Percentiles rank a stretch among this genome's conserved stretches.
phyloP scores from a whole-genome alignment of 768 basidiomycete species.

The Panellus pusillus region DNA sequence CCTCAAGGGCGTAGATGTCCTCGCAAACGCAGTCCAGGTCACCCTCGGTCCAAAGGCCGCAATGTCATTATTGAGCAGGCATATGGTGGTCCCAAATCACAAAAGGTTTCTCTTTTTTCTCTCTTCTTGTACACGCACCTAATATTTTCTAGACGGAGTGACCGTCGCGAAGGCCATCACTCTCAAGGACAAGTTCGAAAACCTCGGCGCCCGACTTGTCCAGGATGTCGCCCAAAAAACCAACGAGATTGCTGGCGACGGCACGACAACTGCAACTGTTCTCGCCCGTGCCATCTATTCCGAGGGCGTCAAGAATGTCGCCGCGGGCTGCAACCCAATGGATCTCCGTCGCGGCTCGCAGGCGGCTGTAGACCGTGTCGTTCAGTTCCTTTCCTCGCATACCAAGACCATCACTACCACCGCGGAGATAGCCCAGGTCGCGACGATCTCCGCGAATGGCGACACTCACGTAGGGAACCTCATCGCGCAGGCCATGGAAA shows the following conservation, averaged over 20 bases:
- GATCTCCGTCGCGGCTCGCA: conserved; percentile 98
- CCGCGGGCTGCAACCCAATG: conserved; percentile 99
- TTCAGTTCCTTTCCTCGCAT: conserved; percentile 84
- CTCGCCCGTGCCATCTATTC: conserved; percentile 96
- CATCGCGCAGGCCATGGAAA: conserved; percentile 99
- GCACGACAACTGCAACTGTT: conserved; percentile 97
- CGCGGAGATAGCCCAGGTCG: conserved; percentile 97
- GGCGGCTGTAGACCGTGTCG: conserved; percentile 93
- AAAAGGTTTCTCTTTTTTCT: conserved; percentile 60
- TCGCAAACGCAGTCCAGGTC: conserved; percentile 95
- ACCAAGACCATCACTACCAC: conserved; percentile 95
- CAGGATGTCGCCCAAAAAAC: conserved; percentile 96
- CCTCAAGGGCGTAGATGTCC: conserved; percentile 91
- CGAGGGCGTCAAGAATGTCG: conserved; percentile 99
- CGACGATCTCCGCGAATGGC: conserved; percentile 85
- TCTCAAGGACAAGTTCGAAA: conserved; percentile 98
- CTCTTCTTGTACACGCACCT: neutral
- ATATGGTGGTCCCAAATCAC: conserved; percentile 90
- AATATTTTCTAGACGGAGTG: conserved; percentile 75
- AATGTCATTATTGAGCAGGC: conserved; percentile 98
- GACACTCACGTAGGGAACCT: conserved; percentile 90
- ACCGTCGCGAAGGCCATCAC: conserved; percentile 95
- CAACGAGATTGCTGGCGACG: conserved; percentile 96
- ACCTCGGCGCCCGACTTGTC: conserved; percentile 93
- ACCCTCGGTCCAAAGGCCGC: conserved; percentile 96